These are phyloP conservation scores for Podospora pseudocomata DNA, from an alignment of 495 filamentous ascomycete species.

Conservation along the genomic window DNA sequence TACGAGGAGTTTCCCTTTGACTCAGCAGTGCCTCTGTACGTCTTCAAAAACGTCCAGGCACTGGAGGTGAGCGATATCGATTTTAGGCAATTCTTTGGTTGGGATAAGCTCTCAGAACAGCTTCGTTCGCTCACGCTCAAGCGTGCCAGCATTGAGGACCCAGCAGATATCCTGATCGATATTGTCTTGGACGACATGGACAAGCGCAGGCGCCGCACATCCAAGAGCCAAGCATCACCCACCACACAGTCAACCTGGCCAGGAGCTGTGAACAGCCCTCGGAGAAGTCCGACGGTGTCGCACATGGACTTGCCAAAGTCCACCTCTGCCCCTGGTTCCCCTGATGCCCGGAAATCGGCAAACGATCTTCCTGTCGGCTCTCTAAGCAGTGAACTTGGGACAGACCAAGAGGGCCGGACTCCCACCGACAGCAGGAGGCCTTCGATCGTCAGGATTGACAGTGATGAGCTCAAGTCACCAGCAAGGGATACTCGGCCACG, in stretches of 20 bases:
- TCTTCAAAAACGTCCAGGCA: conserved; percentile 92
- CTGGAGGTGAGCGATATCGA: conserved; percentile 94
- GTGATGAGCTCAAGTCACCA: conserved; percentile 39
- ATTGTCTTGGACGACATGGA: conserved; percentile 97
- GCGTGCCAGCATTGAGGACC: conserved; percentile 82
- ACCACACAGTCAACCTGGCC: conserved; percentile 55
- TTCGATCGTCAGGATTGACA: conserved; percentile 38
- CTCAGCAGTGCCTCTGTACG: conserved; percentile 88
- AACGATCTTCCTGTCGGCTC: conserved; percentile 46
- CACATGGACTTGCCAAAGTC: conserved; percentile 55
- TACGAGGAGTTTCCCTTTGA: conserved; percentile 99
- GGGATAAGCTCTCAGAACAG: conserved; percentile 30
- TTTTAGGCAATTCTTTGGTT: conserved; percentile 94
- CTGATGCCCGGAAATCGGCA: conserved; percentile 49
- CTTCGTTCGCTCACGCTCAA: conserved; percentile 65
- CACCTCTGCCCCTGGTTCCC: conserved; percentile 62
- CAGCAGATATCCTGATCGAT: conserved; percentile 79
- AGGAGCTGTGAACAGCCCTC: conserved; percentile 53
- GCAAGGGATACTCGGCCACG: conserved; percentile 50
- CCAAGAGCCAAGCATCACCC: conserved; percentile 78
- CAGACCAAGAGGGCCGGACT: conserved; percentile 33
- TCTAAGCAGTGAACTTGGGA: conserved; percentile 40
- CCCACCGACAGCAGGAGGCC: conserved; percentile 37
- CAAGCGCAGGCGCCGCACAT: conserved; percentile 78
- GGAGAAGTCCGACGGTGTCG: conserved; percentile 52